Evolutionary conservation across 1,139 yeast species (phyloP), one percentile per base, ranked within the genome.

Genomic region (Meyerozyma guilliermondii): DNA sequence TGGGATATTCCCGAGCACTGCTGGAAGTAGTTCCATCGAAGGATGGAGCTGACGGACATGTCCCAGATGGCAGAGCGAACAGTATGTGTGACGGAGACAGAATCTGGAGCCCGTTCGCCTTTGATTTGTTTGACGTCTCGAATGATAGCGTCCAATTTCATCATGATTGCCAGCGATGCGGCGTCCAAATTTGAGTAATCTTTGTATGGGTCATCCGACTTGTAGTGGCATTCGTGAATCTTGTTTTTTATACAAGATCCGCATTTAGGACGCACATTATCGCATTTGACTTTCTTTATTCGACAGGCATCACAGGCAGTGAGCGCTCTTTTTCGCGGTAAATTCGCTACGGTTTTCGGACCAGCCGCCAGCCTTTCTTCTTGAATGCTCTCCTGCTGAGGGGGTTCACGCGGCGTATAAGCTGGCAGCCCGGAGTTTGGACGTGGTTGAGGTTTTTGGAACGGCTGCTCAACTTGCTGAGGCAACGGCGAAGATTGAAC

Each of bases 281-380:
- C 82, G 62, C 83, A 78, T 50, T 74, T 71, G 43, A 72, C 66
- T 49, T 75, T 75, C 49, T 70, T 71, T 27, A 63, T 43, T 24
- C 80, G 62, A 49, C 80, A 75, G 3, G 69, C 60, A 44, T 72
- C 78, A 52, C 80, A 74, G 0, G 80, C 78, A 1, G 76, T 68
- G 22, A 67, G 52, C 1, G 75, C 71, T 31, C 79, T 52, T 50
- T 65, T 66, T 28, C 78, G 48, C 4, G 68, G 57, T 29, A 39
- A 38, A n/a, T n/a, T 14, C 7, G 20, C 30, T 3, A 2, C 14
- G 30, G 14, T 11, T 27, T 7, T 27, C 30, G 30, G 7, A 4
- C 22, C 22, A 3, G 22, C 22, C 14, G 22, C 22, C 14, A 11
- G 30, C 14, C 14, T 5, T 27, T 13, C 30, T 2, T 11, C 14